phyloP scores from a whole-genome alignment of 1,284 basidiomycete genomes.

The Ceratobasidium sp. region DNA sequence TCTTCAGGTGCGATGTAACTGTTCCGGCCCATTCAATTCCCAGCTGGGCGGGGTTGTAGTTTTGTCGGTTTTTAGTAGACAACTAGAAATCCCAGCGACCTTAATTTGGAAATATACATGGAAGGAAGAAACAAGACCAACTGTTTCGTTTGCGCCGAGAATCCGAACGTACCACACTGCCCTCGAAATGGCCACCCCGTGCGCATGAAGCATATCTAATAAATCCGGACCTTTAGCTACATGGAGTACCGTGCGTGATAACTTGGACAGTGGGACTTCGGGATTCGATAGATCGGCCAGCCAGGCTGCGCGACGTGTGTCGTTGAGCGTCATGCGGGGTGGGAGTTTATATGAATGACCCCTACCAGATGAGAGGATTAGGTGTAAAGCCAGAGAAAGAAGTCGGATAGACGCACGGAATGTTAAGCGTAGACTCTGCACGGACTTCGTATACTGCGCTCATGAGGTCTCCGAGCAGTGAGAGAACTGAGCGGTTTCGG shows the following conservation, averaged over 20 bases:
- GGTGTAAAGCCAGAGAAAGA: slow-evolving; percentile 5
- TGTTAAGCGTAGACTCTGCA: slow-evolving; percentile 65
- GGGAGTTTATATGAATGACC: slow-evolving; percentile 87
- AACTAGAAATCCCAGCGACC: slow-evolving; percentile 68
- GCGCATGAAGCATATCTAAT: slow-evolving; percentile 85
- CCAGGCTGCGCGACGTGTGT: slow-evolving; percentile 89
- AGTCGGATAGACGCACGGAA: slow-evolving; percentile 68
- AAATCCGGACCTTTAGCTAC: slow-evolving; percentile 93
- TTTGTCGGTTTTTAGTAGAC: slow-evolving; percentile 77
- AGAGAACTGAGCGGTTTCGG: slow-evolving; percentile 62
- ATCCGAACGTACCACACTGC: slow-evolving; percentile 97
- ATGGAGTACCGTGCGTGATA: slow-evolving; percentile 91
- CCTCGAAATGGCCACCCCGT: slow-evolving; percentile 85
- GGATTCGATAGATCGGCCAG: slow-evolving; percentile 92
- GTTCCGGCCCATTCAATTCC: slow-evolving; percentile 91
- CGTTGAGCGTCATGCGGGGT: slow-evolving; percentile 89
- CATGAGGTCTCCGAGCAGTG: slow-evolving; percentile 82
- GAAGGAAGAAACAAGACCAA: too few relatives aligned
- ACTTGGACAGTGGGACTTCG: slow-evolving; percentile 85
- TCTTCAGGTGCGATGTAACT: slow-evolving; percentile 89
- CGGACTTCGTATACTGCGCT: slow-evolving; percentile 80
- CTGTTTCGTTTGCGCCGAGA: slow-evolving; percentile 96
- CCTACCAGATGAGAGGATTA: slow-evolving; percentile 60
- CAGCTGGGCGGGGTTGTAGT: slow-evolving; percentile 84
- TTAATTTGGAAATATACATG: too few relatives aligned